Evolutionary conservation across 805 yeast species (phyloP).

Genomic region (Kregervanrija pseudodelftensis): DNA sequence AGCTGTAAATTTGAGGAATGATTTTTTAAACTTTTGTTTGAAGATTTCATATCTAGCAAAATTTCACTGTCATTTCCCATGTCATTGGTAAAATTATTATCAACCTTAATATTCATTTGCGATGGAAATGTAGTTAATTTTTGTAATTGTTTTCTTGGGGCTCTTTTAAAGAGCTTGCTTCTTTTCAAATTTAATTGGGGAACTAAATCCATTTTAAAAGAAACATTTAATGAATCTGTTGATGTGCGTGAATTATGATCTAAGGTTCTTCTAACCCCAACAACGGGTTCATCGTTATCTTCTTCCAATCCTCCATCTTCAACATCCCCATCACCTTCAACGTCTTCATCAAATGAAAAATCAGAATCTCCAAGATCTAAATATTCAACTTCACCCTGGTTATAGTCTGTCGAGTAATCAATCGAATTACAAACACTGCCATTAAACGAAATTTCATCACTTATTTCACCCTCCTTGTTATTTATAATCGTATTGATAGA

Average conservation of each 20-base stretch:
- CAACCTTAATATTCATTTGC: slow-evolving; percentile 3
- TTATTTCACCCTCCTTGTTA: no score
- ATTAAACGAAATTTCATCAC: neutral
- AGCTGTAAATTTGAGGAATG: slow-evolving; percentile 18
- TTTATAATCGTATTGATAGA: no score
- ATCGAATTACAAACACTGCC: slow-evolving; percentile 8
- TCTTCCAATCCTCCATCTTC: slow-evolving; percentile 1
- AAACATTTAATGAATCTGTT: slow-evolving; percentile 22
- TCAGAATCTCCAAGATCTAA: slow-evolving; percentile 26
- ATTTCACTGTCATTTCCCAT: neutral
- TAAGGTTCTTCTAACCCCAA: no score
- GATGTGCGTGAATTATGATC: slow-evolving; percentile 5
- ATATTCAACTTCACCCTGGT: slow-evolving; percentile 20
- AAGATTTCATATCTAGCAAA: slow-evolving; percentile 6
- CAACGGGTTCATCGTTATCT: neutral
- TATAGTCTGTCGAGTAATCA: slow-evolving; percentile 13
- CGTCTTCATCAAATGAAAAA: slow-evolving; percentile 15
- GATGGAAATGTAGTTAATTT: slow-evolving; percentile 14
- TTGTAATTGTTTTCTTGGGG: slow-evolving; percentile 21
- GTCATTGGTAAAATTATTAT: neutral
- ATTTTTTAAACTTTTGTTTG: slow-evolving; percentile 14
- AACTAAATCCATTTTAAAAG: slow-evolving; percentile 23
- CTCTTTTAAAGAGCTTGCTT: slow-evolving; percentile 19
- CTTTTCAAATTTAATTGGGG: slow-evolving; percentile 20
- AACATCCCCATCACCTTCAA: slow-evolving; percentile 12